Conservation (phyloP, 2,329 filamentous ascomycete genomes). For the Macroventuria anomochaeta region DNA sequence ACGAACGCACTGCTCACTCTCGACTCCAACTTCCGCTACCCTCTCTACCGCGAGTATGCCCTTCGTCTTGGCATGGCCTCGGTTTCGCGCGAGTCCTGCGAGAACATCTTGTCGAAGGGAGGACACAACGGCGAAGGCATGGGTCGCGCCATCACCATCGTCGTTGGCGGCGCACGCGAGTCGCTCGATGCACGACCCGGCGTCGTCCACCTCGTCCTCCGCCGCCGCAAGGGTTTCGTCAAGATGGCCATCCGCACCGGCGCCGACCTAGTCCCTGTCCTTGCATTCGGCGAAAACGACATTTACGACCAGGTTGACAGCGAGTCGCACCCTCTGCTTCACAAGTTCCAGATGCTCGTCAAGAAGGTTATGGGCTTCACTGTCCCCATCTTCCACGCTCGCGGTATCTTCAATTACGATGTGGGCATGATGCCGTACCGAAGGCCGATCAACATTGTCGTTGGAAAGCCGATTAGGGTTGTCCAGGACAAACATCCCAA, state of each 20-base stretch:
- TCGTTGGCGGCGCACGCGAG: slow-evolving; percentile 90
- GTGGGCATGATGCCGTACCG: slow-evolving; percentile 96
- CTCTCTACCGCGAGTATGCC: slow-evolving; percentile 94
- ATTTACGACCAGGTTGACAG: slow-evolving; percentile 89
- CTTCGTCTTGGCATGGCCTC: slow-evolving; percentile 85
- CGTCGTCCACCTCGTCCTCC: slow-evolving; percentile 77
- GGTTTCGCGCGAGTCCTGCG: slow-evolving; percentile 89
- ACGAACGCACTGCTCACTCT: slow-evolving; percentile 92
- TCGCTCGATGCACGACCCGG: slow-evolving; percentile 87
- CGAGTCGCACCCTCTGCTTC: slow-evolving; percentile 76
- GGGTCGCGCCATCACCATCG: slow-evolving; percentile 95
- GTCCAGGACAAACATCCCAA: slow-evolving; percentile 68
- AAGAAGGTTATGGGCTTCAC: slow-evolving; percentile 92
- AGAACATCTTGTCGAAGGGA: slow-evolving; percentile 82
- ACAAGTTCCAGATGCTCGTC: slow-evolving; percentile 80
- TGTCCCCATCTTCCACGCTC: slow-evolving; percentile 84
- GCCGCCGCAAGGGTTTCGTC: slow-evolving; percentile 87
- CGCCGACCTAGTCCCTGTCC: slow-evolving; percentile 90
- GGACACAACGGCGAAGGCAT: slow-evolving; percentile 80
- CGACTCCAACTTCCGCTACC: slow-evolving; percentile 94
- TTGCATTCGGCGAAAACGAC: slow-evolving; percentile 95
- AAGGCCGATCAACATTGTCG: slow-evolving; percentile 84
- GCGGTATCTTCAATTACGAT: slow-evolving; percentile 97
- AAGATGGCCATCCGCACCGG: slow-evolving; percentile 90
- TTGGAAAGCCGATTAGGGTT: slow-evolving; percentile 81